Conservation (phyloP, 208 protist genomes). For the Leishmania guyanensis region DNA sequence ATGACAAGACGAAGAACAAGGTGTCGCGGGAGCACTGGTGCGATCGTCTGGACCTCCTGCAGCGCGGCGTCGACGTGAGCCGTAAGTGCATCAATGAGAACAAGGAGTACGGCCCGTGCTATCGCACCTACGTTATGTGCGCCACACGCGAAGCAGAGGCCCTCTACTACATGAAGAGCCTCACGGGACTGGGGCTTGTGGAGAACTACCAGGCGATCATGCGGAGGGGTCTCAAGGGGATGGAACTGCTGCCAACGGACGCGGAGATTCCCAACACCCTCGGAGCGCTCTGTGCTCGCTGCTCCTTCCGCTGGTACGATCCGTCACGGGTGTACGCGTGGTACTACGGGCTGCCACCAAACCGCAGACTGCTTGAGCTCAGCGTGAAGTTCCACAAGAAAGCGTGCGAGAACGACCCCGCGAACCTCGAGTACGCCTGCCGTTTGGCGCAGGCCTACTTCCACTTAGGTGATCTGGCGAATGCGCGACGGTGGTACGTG, state of each 20-base stretch:
- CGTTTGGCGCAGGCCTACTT: conserved; percentile 84
- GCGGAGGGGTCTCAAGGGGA: conserved; percentile 56
- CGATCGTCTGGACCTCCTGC: conserved; percentile 83
- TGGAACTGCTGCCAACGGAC: conserved; percentile 70
- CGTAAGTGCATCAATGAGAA: conserved; percentile 89
- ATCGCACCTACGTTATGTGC: conserved; percentile 82
- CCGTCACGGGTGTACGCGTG: conserved; percentile 58
- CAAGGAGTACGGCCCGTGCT: conserved; percentile 80
- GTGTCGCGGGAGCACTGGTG: conserved; percentile 78
- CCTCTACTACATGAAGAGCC: conserved; percentile 78
- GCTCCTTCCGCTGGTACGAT: conserved; percentile 73
- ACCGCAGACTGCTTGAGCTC: conserved; percentile 43
- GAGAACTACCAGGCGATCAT: conserved; percentile 88
- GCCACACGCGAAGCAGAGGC: conserved; percentile 76
- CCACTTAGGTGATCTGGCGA: conserved; percentile 67
- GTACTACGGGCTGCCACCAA: conserved; percentile 60
- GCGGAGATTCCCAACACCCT: conserved; percentile 76
- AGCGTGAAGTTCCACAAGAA: conserved; percentile 67
- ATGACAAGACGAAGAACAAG: conserved; percentile 88
- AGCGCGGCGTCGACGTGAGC: conserved; percentile 87
- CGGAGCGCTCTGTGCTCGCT: conserved; percentile 75
- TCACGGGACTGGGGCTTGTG: conserved; percentile 67
- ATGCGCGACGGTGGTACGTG: conserved; percentile 82
- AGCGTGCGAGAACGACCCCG: conserved; percentile 65
- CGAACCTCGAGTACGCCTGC: conserved; percentile 80